Evolutionary conservation across 495 filamentous ascomycete species (phyloP).

Genomic region (Lindgomyces ingoldianus): DNA sequence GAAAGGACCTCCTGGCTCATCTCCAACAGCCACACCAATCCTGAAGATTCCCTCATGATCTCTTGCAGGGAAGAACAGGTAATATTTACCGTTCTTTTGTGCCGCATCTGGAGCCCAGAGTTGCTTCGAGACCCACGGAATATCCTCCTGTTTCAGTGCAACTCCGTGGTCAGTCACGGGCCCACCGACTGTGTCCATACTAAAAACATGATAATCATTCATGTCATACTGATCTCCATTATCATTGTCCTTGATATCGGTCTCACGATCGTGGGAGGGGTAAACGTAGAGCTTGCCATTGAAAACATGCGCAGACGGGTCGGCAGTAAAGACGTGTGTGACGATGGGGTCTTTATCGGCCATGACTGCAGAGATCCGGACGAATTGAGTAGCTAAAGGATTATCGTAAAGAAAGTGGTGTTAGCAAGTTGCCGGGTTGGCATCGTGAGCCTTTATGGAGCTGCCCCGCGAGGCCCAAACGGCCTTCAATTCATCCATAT

Average conservation of each 20-base stretch:
- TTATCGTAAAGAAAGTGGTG: not conserved
- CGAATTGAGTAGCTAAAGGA: not conserved
- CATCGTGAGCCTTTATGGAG: constrained; percentile 15
- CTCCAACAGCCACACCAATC: constrained; percentile 61
- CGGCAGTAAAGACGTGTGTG: constrained; percentile 69
- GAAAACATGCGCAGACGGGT: constrained; percentile 68
- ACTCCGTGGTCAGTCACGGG: constrained; percentile 62
- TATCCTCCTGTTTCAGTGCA: constrained; percentile 53
- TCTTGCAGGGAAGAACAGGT: constrained; percentile 65
- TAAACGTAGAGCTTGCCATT: constrained; percentile 64
- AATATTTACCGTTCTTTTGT: constrained; percentile 60
- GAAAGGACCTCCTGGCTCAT: constrained; percentile 60
- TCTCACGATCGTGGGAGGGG: constrained; percentile 65
- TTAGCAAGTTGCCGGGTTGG: constrained; percentile 3
- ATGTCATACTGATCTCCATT: constrained; percentile 84
- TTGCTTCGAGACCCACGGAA: constrained; percentile 66
- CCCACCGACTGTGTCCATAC: constrained; percentile 51
- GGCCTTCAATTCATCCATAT: constrained; percentile 29
- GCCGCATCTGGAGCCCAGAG: constrained; percentile 68
- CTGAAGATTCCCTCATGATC: constrained; percentile 62
- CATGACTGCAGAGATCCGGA: constrained; percentile 9
- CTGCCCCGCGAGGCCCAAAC: constrained; percentile 7
- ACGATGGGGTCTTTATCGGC: constrained; percentile 50
- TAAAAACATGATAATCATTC: constrained; percentile 70
- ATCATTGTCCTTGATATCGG: constrained; percentile 67